Conservation (phyloP, 257 asterid genomes). For the Fraxinus anomala region DNA sequence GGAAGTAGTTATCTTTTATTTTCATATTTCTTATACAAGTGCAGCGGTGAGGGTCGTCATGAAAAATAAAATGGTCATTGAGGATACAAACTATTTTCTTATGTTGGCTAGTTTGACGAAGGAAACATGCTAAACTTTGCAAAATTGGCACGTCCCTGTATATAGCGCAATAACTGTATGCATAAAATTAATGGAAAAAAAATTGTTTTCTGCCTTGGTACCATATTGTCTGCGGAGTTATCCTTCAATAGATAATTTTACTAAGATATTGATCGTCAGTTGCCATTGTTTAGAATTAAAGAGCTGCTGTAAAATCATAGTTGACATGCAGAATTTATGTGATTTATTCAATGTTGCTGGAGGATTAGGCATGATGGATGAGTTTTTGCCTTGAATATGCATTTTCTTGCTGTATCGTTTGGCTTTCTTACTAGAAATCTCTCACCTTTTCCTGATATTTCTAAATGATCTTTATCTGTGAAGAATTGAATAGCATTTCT, state of each 20-base stretch:
- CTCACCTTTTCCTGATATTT: not conserved
- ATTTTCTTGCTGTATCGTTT: not conserved
- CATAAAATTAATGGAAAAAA: not conserved
- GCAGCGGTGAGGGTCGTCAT: not conserved
- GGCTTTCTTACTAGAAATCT: constrained; percentile 15
- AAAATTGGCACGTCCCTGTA: not conserved
- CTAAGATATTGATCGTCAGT: not conserved
- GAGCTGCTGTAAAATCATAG: constrained; percentile 1
- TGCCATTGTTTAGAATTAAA: not conserved
- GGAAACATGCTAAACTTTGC: not conserved
- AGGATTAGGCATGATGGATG: constrained; percentile 4
- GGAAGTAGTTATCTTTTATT: not conserved
- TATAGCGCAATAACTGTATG: not conserved
- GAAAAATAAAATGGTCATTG: not conserved
- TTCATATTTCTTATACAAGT: not conserved
- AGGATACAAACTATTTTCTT: not conserved
- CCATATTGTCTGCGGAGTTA: not conserved
- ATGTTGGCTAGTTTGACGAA: not conserved
- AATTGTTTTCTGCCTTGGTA: not conserved
- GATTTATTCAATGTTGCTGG: constrained; percentile 12
- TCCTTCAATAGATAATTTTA: not conserved
- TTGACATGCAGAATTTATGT: constrained; percentile 2
- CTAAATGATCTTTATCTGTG: not conserved
- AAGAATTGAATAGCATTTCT: not conserved
- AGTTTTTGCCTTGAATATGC: constrained; percentile 16